Evolutionary conservation across 306 rosid genomes (phyloP).

Genomic region (Myrica gale): DNA sequence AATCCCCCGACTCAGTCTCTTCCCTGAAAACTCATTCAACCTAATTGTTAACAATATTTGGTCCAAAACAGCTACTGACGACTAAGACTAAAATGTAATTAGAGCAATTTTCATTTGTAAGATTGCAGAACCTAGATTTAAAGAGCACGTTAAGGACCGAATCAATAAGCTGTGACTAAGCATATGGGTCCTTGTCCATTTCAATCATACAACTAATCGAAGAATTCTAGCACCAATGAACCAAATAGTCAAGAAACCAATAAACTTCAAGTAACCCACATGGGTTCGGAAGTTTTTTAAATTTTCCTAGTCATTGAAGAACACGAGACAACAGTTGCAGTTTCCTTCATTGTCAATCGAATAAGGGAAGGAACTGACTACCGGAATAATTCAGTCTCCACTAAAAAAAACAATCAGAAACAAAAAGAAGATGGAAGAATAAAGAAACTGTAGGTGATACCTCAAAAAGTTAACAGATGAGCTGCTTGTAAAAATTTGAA

Average conservation of each 20-base stretch:
- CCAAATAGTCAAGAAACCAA: slow-evolving; percentile 6
- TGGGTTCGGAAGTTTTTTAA: not conserved
- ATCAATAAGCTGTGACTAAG: not conserved
- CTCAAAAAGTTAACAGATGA: slow-evolving; percentile 49
- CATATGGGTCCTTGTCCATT: slow-evolving; percentile 17
- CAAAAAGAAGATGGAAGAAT: not conserved
- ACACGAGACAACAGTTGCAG: not conserved
- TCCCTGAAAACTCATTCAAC: slow-evolving; percentile 50
- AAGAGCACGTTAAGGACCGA: not conserved
- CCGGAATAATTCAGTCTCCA: slow-evolving; percentile 10
- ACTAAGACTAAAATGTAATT: not conserved
- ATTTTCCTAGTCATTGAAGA: not conserved
- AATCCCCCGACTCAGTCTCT: slow-evolving; percentile 69
- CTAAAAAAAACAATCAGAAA: not conserved
- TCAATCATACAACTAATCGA: not conserved
- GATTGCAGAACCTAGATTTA: not conserved
- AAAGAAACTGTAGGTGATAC: slow-evolving; percentile 28
- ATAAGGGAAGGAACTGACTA: no score
- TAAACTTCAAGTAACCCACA: not conserved
- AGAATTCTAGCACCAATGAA: not conserved
- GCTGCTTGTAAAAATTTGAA: slow-evolving; percentile 82
- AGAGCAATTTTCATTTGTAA: not conserved
- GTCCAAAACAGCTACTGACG: not conserved
- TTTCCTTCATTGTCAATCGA: not conserved
- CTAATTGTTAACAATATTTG: not conserved